Percentiles rank a stretch among this genome's conserved stretches.
Evolutionary conservation across 2,329 filamentous ascomycete species (phyloP).

Genomic region (Microsporum canis): DNA sequence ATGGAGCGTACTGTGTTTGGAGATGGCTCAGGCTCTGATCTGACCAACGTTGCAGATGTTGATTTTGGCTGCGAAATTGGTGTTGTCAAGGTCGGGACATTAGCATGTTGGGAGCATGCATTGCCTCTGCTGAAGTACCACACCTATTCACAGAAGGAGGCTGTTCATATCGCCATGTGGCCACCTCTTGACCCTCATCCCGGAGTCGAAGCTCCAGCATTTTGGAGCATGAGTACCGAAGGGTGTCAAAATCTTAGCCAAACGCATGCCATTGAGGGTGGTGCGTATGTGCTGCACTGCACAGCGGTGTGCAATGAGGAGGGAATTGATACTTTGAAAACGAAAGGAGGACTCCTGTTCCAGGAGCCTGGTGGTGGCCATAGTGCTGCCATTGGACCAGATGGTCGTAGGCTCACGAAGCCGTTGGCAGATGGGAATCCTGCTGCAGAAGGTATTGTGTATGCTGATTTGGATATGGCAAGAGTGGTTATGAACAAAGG

Average conservation of each 20-base stretch:
- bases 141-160: conserved; percentile 34
- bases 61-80: conserved; percentile 24
- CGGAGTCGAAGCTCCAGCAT: conserved; percentile 13
- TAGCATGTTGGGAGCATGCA: conserved; percentile 43
- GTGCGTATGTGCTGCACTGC: conserved; percentile 44
- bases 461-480: conserved; percentile 39
- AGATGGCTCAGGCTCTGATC: conserved; percentile 29
- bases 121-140: conserved; percentile 43
- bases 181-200: conserved; percentile 24
- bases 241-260: conserved; percentile 35
- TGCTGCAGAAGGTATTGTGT: conserved; percentile 38
- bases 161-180: conserved; percentile 42
- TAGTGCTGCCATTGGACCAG: conserved; percentile 41
- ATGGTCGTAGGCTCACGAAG: conserved; percentile 38
- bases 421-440: conserved; percentile 19
- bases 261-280: conserved; percentile 47
- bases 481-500: conserved; percentile 31
- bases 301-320: conserved; percentile 38
- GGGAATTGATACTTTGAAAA: conserved; percentile 37
- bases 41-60: conserved; percentile 33
- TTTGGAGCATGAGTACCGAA: conserved; percentile 26
- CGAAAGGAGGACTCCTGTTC: conserved; percentile 33
- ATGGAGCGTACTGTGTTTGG: conserved; percentile 44
- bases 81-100: conserved; percentile 27
- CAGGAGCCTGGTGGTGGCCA: conserved; percentile 33